Evolutionary conservation across 2,329 filamentous ascomycete species (phyloP).

Genomic region (Rhinocladiella similis): DNA sequence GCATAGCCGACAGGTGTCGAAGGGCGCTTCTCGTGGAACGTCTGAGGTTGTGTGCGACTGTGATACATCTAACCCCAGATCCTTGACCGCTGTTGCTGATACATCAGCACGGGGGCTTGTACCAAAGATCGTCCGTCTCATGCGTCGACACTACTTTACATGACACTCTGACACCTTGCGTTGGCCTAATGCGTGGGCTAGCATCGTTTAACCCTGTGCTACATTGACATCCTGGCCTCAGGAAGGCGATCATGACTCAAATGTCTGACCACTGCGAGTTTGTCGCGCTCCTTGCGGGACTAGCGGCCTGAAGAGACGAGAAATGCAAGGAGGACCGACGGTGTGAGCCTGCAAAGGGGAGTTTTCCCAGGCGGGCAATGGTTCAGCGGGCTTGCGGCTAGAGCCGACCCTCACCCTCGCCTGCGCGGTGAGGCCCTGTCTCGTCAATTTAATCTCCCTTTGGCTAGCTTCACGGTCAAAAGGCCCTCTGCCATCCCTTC

Average conservation of each 20-base stretch:
- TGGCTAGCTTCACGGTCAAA: background rate
- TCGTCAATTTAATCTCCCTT: conserved; percentile 1
- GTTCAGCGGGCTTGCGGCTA: conserved; percentile 5
- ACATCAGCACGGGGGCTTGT: no score
- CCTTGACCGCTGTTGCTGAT: no score
- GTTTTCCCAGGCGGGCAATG: background rate
- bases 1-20: background rate
- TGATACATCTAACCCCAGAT: no score
- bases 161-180: background rate
- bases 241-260: background rate
- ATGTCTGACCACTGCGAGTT: background rate
- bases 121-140: background rate
- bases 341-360: background rate
- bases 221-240: background rate
- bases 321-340: background rate
- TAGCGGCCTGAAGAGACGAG: background rate
- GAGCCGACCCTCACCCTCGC: conserved; percentile 15
- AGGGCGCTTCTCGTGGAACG: background rate
- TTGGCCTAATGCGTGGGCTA: background rate
- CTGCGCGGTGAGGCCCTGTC: background rate
- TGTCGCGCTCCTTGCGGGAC: background rate
- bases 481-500: no score
- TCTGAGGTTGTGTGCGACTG: background rate
- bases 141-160: background rate
- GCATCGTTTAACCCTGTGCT: background rate